Percentiles rank a stretch among this genome's conserved stretches.
Evolutionary conservation across 1,284 basidiomycete genomes (phyloP).

Genomic region (Trametes hirsuta): DNA sequence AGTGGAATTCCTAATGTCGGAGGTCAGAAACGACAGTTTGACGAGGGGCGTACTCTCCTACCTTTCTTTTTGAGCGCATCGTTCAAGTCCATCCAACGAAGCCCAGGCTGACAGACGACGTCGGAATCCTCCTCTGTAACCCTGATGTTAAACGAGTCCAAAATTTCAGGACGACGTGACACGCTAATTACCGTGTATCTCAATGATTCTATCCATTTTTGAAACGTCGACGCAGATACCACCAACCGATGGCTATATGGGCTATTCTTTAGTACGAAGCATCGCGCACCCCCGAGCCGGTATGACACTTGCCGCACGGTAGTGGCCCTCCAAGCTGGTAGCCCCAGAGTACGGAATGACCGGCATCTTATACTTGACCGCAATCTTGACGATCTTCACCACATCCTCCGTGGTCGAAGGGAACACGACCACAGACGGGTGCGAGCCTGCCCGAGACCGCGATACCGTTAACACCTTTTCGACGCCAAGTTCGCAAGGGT

Average conservation of each 20-base stretch:
- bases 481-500: background rate
- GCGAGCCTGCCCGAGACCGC: conserved; percentile 41
- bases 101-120: conserved; percentile 82
- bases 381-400: conserved; percentile 58
- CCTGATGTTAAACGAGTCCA: background rate
- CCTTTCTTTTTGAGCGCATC: conserved; percentile 69
- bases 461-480: background rate
- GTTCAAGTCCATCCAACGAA: conserved; percentile 88
- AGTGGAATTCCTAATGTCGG: conserved; percentile 56
- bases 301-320: conserved; percentile 50
- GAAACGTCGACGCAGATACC: conserved; percentile 70
- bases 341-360: conserved; percentile 66
- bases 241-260: conserved; percentile 29
- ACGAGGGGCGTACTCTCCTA: conserved; percentile 14
- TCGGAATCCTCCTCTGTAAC: conserved; percentile 76
- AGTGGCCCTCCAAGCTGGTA: conserved; percentile 65
- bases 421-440: conserved; percentile 67
- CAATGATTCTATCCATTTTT: conserved; percentile 83
- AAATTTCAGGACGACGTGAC: background rate
- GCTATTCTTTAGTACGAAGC: background rate
- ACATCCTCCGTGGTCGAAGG: conserved; percentile 60
- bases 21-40: background rate
- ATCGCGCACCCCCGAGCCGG: no score
- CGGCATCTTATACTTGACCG: conserved; percentile 59
- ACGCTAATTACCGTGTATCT: conserved; percentile 63